Percentiles rank a stretch among this genome's conserved stretches.
Conservation (phyloP, 2,329 filamentous ascomycete genomes). For the Pestalotiopsis fici region DNA sequence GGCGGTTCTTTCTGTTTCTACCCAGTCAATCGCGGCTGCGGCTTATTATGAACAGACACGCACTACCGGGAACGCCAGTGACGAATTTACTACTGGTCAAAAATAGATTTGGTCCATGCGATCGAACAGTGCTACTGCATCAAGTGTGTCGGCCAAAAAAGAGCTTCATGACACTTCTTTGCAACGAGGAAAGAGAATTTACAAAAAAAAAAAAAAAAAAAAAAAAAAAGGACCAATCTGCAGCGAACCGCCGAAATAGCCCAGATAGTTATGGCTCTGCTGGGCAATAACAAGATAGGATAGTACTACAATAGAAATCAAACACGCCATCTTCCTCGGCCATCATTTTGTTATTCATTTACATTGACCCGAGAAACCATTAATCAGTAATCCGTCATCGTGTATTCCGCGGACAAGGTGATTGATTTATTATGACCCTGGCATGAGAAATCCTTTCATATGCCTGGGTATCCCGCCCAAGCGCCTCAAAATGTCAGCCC, state of each 20-base stretch:
- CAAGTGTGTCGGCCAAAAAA: neutral
- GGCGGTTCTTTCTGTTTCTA: neutral
- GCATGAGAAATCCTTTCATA: slow-evolving; percentile 5
- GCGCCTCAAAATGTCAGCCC: neutral
- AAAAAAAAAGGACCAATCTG: neutral
- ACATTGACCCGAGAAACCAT: neutral
- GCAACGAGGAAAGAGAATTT: no score
- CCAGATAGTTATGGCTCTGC: neutral
- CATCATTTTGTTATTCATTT: neutral
- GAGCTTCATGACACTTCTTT: no score
- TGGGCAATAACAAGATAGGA: neutral
- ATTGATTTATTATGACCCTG: neutral
- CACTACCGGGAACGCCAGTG: neutral
- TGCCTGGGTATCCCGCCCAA: slow-evolving; percentile 6
- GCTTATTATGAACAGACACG: slow-evolving; percentile 17
- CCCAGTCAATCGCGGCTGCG: slow-evolving; percentile 14
- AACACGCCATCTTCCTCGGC: neutral
- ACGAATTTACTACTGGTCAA: neutral
- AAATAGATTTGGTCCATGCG: neutral
- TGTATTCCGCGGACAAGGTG: neutral
- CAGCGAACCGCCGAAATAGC: neutral
- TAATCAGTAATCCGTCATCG: neutral
- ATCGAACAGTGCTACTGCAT: neutral
- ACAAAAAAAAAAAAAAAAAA: no score
- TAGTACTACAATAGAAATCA: neutral